phyloP scores from a whole-genome alignment of 2,329 filamentous ascomycete species.

The Scedosporium apiospermum region DNA sequence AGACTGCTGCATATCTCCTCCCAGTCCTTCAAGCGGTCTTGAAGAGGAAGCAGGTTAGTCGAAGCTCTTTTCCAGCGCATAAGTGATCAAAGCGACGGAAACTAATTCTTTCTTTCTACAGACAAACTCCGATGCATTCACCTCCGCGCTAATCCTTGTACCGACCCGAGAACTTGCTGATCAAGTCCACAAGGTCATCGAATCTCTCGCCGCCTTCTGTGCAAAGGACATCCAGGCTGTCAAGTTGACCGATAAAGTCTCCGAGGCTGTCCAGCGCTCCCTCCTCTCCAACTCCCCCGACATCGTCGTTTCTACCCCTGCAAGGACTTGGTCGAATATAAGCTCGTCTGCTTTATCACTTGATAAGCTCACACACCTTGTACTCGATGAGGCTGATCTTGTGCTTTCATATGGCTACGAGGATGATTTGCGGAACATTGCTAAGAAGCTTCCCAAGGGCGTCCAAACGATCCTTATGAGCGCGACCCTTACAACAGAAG shows the following conservation, averaged over 20 bases:
- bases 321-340: constrained; percentile 70
- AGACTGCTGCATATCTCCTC: constrained; percentile 91
- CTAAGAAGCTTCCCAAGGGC: constrained; percentile 69
- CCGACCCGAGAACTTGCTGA: constrained; percentile 91
- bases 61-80: background rate
- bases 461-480: constrained; percentile 91
- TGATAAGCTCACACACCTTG: constrained; percentile 62
- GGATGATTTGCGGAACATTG: constrained; percentile 74
- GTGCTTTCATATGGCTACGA: constrained; percentile 92
- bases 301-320: constrained; percentile 82
- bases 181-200: constrained; percentile 74
- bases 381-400: constrained; percentile 91
- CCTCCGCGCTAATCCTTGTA: constrained; percentile 77
- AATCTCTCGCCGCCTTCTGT: constrained; percentile 71
- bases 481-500: constrained; percentile 80
- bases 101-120: constrained; percentile 9
- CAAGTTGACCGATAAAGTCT: constrained; percentile 85
- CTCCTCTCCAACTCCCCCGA: constrained; percentile 81
- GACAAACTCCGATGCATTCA: constrained; percentile 42
- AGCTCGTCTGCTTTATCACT: constrained; percentile 55
- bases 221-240: constrained; percentile 72
- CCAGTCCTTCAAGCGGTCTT: constrained; percentile 81
- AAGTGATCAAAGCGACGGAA: constrained; percentile 6
- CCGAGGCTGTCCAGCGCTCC: constrained; percentile 78
- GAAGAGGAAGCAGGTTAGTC: constrained; percentile 58